Evolutionary conservation across 768 basidiomycete genomes (phyloP).

Genomic region (Agrocybe chaxingu): DNA sequence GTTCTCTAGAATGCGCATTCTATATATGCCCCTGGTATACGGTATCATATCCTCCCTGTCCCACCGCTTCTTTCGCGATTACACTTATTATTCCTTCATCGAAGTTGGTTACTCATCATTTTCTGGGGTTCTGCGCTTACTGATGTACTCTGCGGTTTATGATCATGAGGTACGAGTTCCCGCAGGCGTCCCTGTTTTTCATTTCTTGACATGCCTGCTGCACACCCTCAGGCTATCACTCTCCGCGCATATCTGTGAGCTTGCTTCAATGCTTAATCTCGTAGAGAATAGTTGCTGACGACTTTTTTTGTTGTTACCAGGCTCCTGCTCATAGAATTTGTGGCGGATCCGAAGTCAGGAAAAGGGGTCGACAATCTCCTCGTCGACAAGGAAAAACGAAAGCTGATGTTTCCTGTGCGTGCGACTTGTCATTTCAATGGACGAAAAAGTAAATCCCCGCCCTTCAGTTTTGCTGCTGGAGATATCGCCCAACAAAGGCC

Average conservation of each 20-base stretch:
- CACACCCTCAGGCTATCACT: constrained; percentile 60
- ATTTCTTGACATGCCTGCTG: not conserved
- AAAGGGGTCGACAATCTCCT: constrained; percentile 63
- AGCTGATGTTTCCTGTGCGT: constrained; percentile 62
- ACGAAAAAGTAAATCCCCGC: not conserved
- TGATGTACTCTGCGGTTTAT: too few species aligned
- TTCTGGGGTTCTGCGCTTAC: too few species aligned
- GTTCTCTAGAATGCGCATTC: constrained; percentile 55
- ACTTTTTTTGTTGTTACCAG: constrained; percentile 39
- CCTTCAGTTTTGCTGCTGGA: constrained; percentile 72
- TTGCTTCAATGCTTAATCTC: not conserved
- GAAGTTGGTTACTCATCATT: constrained; percentile 33
- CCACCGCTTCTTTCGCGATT: constrained; percentile 79
- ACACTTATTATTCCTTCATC: constrained; percentile 54
- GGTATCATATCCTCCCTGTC: constrained; percentile 84
- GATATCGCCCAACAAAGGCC: constrained; percentile 83
- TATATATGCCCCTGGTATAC: constrained; percentile 85
- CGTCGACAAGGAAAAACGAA: constrained; percentile 71
- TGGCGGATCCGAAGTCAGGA: constrained; percentile 56
- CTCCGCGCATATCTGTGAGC: constrained; percentile 83
- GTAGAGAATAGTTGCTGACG: constrained; percentile 17
- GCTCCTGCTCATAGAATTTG: constrained; percentile 60
- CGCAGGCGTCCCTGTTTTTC: not conserved
- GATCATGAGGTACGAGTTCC: too few species aligned
- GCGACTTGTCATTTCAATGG: not conserved